Base-by-base conservation (phyloP, 2,329 filamentous ascomycete genomes). In the Aspergillus sergii region DNA sequence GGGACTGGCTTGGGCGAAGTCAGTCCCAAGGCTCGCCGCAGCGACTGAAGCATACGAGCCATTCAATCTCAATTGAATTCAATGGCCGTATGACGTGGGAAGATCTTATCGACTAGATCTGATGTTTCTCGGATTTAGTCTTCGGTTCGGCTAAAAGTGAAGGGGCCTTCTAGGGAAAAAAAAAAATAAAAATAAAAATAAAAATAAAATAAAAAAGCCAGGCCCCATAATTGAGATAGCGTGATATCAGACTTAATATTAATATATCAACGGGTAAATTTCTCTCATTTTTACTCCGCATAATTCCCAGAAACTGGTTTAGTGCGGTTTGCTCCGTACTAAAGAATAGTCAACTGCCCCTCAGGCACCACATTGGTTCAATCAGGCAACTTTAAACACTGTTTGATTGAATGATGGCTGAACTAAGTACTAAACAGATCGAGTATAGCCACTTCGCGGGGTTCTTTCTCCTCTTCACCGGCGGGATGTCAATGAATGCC, bases 1-100 rank as follows among this genome's bases (percentile, higher is more conserved):
- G 62, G 43, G 53, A 68, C 34, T 12, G 70, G 50, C 28, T 58
- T 57, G 32, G 72, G 54, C 10, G 71, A 45, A 45, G 65, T 64
- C 61, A 67, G 61, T 36, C 76, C 76, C 53, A 78, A 55, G 59
- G 71, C 61, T 59, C 71, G 73, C 54, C 74, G 74, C 43, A 78
- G 60, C 16, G 71, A 71, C 46, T 73, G 74, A 34, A 77, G 65
- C 50, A 78, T 50, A 64, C 75, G 75, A 72, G 74, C 72, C 76
- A 79, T 79, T 62, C 64, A 58, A 68, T 59, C 4, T 2, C 26
- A 26, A 56, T 56, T 34, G 9, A 30, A 28, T 10, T 16, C 8
- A 50, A 32, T 51, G 45, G 21, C 23, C 6, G 53, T 28, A 56
- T 48, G n/a, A 54, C n/a, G n/a, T 23, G 34, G 23, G 60, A 32